These are phyloP conservation scores for Mycosphaerella sp. DNA, from an alignment of 2,329 filamentous ascomycete species.

Conservation along the genomic window DNA sequence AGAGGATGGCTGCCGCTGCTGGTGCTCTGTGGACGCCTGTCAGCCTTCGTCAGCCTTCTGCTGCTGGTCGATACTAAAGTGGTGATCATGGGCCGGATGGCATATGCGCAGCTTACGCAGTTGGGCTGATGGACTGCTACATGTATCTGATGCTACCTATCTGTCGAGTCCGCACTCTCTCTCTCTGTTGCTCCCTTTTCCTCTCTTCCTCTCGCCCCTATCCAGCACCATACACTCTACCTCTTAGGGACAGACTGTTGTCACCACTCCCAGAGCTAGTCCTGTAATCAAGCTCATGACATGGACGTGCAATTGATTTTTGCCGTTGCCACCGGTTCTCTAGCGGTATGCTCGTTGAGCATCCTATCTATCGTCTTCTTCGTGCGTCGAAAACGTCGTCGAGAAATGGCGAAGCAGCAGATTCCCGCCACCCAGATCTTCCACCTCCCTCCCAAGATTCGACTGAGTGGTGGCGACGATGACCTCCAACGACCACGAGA, in stretches of 20 bases:
- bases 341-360: constrained; percentile 1
- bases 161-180: background rate
- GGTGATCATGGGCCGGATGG: background rate
- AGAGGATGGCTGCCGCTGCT: constrained; percentile 3
- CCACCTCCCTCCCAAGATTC: constrained; percentile 2
- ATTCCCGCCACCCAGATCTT: constrained; percentile 1
- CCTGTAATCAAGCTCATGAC: background rate
- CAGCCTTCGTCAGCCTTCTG: background rate
- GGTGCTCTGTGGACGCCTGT: constrained; percentile 4
- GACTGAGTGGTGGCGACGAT: constrained; percentile 2
- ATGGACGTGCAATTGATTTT: constrained; percentile 2
- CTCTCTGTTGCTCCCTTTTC: background rate
- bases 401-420: background rate
- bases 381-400: background rate
- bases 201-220: background rate
- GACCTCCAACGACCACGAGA: constrained; percentile 5
- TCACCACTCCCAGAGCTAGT: background rate
- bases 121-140: too few species aligned
- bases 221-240: background rate
- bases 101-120: too few species aligned
- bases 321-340: constrained; percentile 6
- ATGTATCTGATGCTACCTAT: background rate
- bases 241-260: background rate
- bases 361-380: constrained; percentile 1
- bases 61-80: background rate